These are phyloP conservation scores for Alternaria atra DNA, from an alignment of 2,329 filamentous ascomycete genomes.

Conservation along the genomic window DNA sequence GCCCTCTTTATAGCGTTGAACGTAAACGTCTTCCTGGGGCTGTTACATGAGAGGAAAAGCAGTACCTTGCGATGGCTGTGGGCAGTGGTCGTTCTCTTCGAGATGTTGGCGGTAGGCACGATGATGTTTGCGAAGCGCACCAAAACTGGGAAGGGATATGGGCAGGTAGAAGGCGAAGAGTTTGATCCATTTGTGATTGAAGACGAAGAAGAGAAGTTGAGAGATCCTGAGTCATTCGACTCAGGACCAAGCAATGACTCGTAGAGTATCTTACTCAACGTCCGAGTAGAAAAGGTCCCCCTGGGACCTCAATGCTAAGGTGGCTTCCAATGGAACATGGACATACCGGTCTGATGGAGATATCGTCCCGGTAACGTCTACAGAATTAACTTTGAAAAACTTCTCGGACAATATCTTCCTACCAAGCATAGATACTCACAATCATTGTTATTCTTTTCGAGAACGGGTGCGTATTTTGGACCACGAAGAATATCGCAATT, in stretches of 20 bases:
- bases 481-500: no score
- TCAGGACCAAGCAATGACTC: background rate
- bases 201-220: background rate
- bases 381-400: background rate
- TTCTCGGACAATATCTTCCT: background rate
- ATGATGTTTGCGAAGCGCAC: background rate
- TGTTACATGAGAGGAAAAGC: background rate
- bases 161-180: background rate
- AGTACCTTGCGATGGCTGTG: background rate
- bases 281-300: background rate
- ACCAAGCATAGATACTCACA: background rate
- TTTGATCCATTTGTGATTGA: background rate
- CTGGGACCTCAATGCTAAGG: background rate
- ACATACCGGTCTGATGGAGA: background rate
- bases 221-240: background rate
- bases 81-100: background rate
- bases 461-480: background rate
- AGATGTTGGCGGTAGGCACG: background rate
- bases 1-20: background rate
- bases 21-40: background rate
- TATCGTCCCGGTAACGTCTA: rapidly evolving
- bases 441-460: background rate
- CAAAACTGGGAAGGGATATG: background rate
- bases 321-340: background rate
- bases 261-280: background rate